Evolutionary conservation across 2,329 filamentous ascomycete genomes (phyloP), one percentile per base, ranked within the genome.

Genomic region (Colletotrichum eleusines): DNA sequence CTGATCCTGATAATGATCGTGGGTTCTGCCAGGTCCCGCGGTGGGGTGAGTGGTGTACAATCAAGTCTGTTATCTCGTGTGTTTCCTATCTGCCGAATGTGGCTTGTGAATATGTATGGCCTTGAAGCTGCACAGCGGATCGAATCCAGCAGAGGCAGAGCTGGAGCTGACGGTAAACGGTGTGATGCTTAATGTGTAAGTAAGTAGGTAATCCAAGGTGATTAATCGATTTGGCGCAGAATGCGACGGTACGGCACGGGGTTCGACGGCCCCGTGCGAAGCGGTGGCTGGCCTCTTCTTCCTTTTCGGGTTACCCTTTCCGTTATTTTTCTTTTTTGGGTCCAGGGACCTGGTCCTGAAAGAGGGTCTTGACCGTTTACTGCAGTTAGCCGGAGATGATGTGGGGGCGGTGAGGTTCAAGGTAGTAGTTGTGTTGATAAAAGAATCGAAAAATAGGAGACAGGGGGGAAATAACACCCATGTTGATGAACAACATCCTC

Each of bases 381-480:
- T 59, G 58, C 69, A 63, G 58, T 58, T 71, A 46, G 46, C 57
- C 69, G 66, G 69, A 72, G 69, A 72, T 72, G 66, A 72, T 72
- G 69, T 65, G 66, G 66, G 44, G 46, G 31, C 26, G 18, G 9
- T n/a, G 33, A 12, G n/a, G 20, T 31, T 40, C 23, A 23, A 23
- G 44, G 11, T 12, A 46, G 55, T 50, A 42, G 2, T 31, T 54
- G 59, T 51, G 31, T 46, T 53, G 54, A 35, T 23, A 18, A 58
- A 48, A 42, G 23, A 53, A 33, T n/a, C n/a, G 5, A 6, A n/a
- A 23, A 14, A 51, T 18, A n/a, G 7, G 14, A 11, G 33, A n/a
- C 12, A 31, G 16, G 18, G 12, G 26, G n/a, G 12, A 9, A 23
- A 42, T 16, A 42, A 42, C 5, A 42, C 7, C 5, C 33, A 31